A percentile compares a stretch with the other conserved stretches of the same genome.
These are phyloP conservation scores for Neurospora intermedia DNA, from an alignment of 495 filamentous ascomycete species.

Conservation along the genomic window DNA sequence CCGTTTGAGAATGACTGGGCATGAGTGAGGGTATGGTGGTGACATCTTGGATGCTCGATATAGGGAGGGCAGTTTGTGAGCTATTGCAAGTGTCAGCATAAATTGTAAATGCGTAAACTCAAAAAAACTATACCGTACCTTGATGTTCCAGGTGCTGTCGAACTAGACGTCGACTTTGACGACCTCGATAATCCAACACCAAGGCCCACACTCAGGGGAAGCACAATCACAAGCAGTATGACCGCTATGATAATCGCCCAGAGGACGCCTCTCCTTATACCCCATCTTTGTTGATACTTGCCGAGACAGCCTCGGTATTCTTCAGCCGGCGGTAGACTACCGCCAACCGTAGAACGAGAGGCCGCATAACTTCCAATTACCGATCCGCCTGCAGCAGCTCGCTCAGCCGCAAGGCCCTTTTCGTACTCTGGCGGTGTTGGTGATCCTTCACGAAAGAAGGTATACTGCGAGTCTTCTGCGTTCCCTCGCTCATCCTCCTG, in stretches of 20 bases:
- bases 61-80: neutral
- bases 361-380: neutral
- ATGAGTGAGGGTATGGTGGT: neutral
- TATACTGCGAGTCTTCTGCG: constrained; percentile 11
- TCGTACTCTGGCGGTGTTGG: constrained; percentile 20
- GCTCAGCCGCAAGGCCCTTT: constrained; percentile 2
- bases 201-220: constrained; percentile 31
- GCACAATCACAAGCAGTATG: constrained; percentile 18
- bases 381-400: neutral
- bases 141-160: neutral
- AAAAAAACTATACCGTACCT: constrained; percentile 11
- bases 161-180: neutral
- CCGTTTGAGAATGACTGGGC: neutral
- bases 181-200: constrained; percentile 21
- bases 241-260: constrained; percentile 16
- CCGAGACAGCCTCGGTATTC: neutral
- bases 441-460: constrained; percentile 28
- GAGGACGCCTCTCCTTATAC: constrained; percentile 15
- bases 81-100: neutral
- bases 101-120: neutral
- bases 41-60: neutral
- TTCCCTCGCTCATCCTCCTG: neutral
- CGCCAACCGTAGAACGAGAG: neutral
- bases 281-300: neutral
- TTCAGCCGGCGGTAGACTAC: neutral